These are phyloP conservation scores for Sporothrix schenckii DNA, from an alignment of 2,329 filamentous ascomycete genomes.

Conservation along the genomic window DNA sequence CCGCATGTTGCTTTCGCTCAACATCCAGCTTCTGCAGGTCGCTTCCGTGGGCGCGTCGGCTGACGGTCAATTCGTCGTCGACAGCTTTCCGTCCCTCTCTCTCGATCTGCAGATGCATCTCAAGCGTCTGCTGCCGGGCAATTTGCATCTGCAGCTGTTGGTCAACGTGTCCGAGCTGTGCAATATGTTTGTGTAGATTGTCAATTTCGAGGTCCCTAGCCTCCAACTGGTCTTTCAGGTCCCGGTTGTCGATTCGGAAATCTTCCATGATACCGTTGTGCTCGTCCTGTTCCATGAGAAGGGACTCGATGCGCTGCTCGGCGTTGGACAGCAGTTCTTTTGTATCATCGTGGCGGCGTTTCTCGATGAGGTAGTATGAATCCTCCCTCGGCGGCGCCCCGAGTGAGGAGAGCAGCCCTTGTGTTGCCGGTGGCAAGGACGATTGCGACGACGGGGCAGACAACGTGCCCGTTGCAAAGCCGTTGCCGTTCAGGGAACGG, in stretches of 20 bases:
- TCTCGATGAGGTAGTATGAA: neutral
- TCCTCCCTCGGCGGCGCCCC: neutral
- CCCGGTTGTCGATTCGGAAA: neutral
- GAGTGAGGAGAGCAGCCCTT: neutral
- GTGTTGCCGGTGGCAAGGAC: neutral
- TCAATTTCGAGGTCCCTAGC: neutral
- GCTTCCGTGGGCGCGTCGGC: neutral
- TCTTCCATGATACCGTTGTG: slow-evolving; percentile 16
- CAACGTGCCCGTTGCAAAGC: neutral
- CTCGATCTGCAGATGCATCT: neutral
- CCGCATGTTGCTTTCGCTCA: neutral
- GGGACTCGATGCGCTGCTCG: neutral
- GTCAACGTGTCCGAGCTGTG: neutral
- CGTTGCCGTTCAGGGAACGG: neutral
- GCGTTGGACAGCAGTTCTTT: neutral
- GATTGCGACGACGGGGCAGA: neutral
- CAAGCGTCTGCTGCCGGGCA: neutral
- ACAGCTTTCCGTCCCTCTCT: neutral
- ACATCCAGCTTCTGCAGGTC: neutral
- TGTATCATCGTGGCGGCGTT: slow-evolving; percentile 10
- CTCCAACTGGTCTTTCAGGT: slow-evolving; percentile 4
- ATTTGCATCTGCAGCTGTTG: neutral
- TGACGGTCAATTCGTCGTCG: neutral
- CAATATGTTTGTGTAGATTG: neutral
- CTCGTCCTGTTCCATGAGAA: neutral